Conservation (phyloP, 2,329 filamentous ascomycete genomes). For the Cladosporium velox region DNA sequence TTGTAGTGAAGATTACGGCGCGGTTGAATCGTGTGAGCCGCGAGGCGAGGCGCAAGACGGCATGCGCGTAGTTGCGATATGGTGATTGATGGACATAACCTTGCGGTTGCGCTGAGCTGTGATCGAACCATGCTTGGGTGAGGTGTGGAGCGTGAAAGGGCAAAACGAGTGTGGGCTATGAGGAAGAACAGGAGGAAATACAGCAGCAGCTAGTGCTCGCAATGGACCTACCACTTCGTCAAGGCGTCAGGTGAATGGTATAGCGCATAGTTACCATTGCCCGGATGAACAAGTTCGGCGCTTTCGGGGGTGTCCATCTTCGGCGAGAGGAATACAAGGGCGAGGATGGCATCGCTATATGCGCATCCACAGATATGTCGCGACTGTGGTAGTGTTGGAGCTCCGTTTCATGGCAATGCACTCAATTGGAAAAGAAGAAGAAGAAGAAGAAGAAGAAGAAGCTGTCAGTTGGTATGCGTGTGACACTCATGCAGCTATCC, state of each 20-base stretch:
- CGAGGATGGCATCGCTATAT: background rate
- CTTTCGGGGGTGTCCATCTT: background rate
- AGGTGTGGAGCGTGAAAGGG: too few relatives aligned
- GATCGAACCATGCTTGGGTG: background rate
- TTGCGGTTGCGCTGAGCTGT: conserved; percentile 8
- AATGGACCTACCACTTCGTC: background rate
- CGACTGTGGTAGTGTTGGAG: background rate
- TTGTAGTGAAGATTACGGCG: background rate
- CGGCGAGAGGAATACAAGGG: background rate
- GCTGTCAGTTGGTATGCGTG: background rate
- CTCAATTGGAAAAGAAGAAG: background rate
- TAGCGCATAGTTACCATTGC: background rate
- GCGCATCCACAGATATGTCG: background rate
- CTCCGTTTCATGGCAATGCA: background rate
- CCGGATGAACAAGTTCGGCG: background rate
- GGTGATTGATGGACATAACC: background rate
- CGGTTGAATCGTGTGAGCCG: background rate
- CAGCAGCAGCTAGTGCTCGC: background rate
- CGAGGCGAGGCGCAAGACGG: background rate
- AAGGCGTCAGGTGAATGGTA: background rate
- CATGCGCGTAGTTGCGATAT: background rate
- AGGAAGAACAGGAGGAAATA: background rate
- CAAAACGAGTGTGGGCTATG: background rate
- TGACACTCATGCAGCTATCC: background rate
- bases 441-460: background rate